phyloP scores from a whole-genome alignment of 2,329 filamentous ascomycete genomes.

The Penicillium sp. region DNA sequence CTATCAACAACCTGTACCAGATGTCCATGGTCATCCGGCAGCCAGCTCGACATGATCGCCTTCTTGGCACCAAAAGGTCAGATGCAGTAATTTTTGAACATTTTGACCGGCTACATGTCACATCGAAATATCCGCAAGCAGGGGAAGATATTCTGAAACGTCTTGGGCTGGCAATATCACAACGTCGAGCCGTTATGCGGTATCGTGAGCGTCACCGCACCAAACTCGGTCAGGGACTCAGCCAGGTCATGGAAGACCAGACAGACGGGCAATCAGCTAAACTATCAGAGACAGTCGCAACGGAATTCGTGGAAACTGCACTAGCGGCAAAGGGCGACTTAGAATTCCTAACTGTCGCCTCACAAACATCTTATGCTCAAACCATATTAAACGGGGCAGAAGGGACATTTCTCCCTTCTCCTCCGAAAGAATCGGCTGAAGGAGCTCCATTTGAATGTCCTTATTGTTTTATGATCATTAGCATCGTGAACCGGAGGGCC shows the following conservation, averaged over 20 bases:
- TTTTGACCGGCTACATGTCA: not conserved
- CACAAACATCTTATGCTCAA: not conserved
- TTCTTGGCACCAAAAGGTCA: not conserved
- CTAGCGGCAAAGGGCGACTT: not conserved
- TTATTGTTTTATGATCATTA: constrained; percentile 40
- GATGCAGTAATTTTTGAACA: not conserved
- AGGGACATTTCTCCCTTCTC: constrained; percentile 22
- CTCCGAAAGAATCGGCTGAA: constrained; percentile 19
- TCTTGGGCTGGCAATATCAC: constrained; percentile 17
- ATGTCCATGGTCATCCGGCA: constrained; percentile 39
- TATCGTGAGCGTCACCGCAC: constrained; percentile 37
- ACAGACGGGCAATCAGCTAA: not conserved
- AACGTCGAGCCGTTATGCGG: constrained; percentile 35
- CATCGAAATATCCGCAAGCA: not conserved
- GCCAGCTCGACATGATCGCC: constrained; percentile 36
- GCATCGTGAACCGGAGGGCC: constrained; percentile 14
- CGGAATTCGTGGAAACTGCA: not conserved
- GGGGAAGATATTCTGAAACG: not conserved
- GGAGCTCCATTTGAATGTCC: constrained; percentile 38
- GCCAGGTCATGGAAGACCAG: not conserved
- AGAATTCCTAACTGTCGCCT: not conserved
- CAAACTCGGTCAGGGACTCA: constrained; percentile 28
- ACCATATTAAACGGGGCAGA: not conserved
- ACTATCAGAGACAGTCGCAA: constrained; percentile 9
- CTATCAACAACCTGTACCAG: constrained; percentile 33